Base-by-base conservation (phyloP, 1,284 basidiomycete species). In the Austropuccinia psidii region DNA sequence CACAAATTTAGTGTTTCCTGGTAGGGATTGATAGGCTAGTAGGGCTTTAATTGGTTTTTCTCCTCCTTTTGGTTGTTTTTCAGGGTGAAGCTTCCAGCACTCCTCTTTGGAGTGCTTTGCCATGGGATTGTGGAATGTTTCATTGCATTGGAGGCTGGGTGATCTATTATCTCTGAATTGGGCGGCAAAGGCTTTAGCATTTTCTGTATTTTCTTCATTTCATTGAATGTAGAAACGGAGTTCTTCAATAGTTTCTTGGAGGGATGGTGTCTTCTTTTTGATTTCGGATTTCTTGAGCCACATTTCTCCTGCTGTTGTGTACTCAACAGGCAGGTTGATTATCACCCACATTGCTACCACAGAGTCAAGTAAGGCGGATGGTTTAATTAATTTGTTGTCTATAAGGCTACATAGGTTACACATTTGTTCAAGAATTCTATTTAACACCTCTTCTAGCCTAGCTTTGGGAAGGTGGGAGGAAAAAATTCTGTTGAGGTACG, bases 401-500 rank as follows among this genome's bases (percentile, higher is more conserved):
- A 62, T 62, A 24, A 62, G 54, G 24, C 29, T 57, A 21, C 54
- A 57, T 8, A 57, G 54, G 15, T 9, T 24, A 31, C 29, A 7
- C 3, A 27, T 21, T 8, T 62, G 41, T 43, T 62, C n/a, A n/a
- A 41, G n/a, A 4, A 62, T 37, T 7, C 21, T 45, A 11, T 24
- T 62, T 8, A 62, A 41, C 13, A 29, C 47, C 3, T 24, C 8
- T 39, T 62, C 58, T 5, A 62, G 19, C 37, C 47, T 62, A 13
- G 41, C 58, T 9, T 8, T 41, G 3, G 58, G 5, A 5, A 62
- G 29, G 19, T 29, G 13, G 19, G 37, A 31, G 6, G 39, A 43
- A 8, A 62, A 62, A 43, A 62, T 62, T 13, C 39, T 8, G 24
- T 62, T 62, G 4, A 62, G 58, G 58, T 43, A 62, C 24, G 39